Evolutionary conservation across 306 rosid species (phyloP), one percentile per base, ranked within the genome.

Genomic region (Prunus fruticosa): DNA sequence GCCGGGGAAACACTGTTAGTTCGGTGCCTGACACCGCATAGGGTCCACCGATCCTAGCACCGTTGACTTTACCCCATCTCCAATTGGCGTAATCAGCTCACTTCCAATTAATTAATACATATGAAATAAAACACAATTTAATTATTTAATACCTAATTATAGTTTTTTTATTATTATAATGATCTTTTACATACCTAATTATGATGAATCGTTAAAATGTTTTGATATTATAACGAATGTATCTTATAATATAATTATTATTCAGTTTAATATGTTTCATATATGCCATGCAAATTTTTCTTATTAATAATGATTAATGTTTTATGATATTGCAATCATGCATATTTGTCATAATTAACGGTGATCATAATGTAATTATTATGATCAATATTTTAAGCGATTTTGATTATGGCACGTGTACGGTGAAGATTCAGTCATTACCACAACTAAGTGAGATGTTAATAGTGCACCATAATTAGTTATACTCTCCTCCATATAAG

Each of bases 41-140:
- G 82, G 78, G 18, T 3, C 28, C 82, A 23, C 32, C 18, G 67
- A 84, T 41, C 89, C 92, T 82, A 71, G 1, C 62, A 0, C 51
- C 78, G 91, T 91, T 91, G 96, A 88, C 91, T 79, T 76, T n/a
- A 38, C 23, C 11, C 8, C 41, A 9, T 23, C 27, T 16, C 13
- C 3, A 3, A 66, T 38, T 68, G 69, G 50, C 50, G 69, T 49
- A 60, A 68, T 60, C 75, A 58, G 49, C 23, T 46, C 27, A 11
- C 56, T 22, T 64, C 34, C 57, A 3, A 63, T 23, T 60, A 60
- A 60, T 12, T 32, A 32, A 32, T 32, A 32, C 38, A 5, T 32
- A 32, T 32, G 5, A 13, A 25, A 60, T 12, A 49, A 49, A 14
- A 3, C 52, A 12, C 28, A 30, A 13, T 18, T 63, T 34, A 34